Conservation (phyloP, 2,329 filamentous ascomycete genomes). For the Drechslerella dactyloides region DNA sequence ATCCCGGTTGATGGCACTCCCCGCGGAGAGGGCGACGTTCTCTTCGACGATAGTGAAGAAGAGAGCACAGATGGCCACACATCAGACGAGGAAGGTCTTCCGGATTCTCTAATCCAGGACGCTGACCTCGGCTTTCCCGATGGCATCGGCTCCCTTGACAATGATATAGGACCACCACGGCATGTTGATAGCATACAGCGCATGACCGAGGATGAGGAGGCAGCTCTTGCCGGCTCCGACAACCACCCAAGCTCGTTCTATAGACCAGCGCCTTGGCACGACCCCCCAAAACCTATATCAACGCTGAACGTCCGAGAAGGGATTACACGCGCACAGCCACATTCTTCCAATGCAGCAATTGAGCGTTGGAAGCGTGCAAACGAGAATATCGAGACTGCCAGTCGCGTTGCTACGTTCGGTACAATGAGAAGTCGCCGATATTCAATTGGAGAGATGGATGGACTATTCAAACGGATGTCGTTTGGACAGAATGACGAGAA, state of each 20-base stretch:
- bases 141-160: constrained; percentile 37
- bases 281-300: constrained; percentile 58
- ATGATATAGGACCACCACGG: constrained; percentile 35
- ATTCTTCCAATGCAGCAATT: constrained; percentile 63
- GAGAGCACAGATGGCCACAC: constrained; percentile 42
- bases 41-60: constrained; percentile 46
- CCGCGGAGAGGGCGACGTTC: constrained; percentile 43
- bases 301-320: constrained; percentile 57
- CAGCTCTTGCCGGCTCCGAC: constrained; percentile 54
- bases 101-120: constrained; percentile 42
- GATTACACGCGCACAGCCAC: constrained; percentile 59
- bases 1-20: constrained; percentile 40
- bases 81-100: constrained; percentile 44
- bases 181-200: constrained; percentile 44
- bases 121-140: constrained; percentile 34
- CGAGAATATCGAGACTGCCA: constrained; percentile 61
- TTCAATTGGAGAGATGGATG: constrained; percentile 54
- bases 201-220: constrained; percentile 54
- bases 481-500: constrained; percentile 53
- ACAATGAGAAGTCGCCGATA: constrained; percentile 53
- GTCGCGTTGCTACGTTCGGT: constrained; percentile 56
- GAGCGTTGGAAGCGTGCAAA: constrained; percentile 60
- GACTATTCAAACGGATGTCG: constrained; percentile 53
- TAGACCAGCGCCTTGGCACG: constrained; percentile 55
- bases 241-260: constrained; percentile 54